These are phyloP conservation scores for Plasmopara halstedii DNA, from an alignment of 352 stramenopile species.

Conservation along the genomic window DNA sequence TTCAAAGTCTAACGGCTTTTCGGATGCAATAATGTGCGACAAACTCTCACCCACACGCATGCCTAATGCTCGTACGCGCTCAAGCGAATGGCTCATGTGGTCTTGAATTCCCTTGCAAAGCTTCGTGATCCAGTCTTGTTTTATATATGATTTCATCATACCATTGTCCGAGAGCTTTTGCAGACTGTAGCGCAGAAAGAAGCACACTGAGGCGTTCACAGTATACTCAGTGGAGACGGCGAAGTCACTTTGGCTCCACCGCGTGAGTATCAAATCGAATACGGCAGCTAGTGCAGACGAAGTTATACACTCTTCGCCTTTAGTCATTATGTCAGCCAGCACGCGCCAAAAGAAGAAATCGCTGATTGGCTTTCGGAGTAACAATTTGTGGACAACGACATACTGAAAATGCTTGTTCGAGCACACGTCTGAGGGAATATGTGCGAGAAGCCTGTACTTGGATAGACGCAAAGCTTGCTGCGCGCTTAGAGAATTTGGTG, in stretches of 20 bases:
- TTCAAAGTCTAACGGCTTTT: slow-evolving; percentile 58
- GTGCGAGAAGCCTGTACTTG: slow-evolving; percentile 46
- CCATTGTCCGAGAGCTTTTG: slow-evolving; percentile 16
- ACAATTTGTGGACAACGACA: slow-evolving; percentile 50
- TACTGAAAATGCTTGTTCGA: slow-evolving; percentile 58
- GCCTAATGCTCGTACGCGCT: slow-evolving; percentile 43
- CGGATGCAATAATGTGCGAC: slow-evolving; percentile 46
- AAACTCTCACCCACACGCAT: slow-evolving; percentile 70
- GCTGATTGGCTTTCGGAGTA: slow-evolving; percentile 37
- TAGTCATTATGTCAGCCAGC: slow-evolving; percentile 34
- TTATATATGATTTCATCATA: slow-evolving; percentile 10
- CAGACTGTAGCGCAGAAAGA: slow-evolving; percentile 63
- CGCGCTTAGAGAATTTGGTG: background rate
- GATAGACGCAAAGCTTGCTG: slow-evolving; percentile 17
- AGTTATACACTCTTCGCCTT: slow-evolving; percentile 1
- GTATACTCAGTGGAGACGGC: slow-evolving; percentile 37
- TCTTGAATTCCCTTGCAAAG: slow-evolving; percentile 67
- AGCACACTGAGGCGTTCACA: slow-evolving; percentile 46
- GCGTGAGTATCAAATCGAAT: slow-evolving; percentile 48
- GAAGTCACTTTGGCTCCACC: slow-evolving; percentile 57
- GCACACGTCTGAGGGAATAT: slow-evolving; percentile 27
- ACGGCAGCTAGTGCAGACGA: slow-evolving; percentile 27
- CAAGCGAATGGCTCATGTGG: slow-evolving; percentile 60
- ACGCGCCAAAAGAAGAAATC: slow-evolving; percentile 47
- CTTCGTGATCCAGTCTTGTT: slow-evolving; percentile 53